A percentile compares a stretch with the other conserved stretches of the same genome.
phyloP scores from a whole-genome alignment of 2,329 filamentous ascomycete genomes.

The Endocalyx cinctus region DNA sequence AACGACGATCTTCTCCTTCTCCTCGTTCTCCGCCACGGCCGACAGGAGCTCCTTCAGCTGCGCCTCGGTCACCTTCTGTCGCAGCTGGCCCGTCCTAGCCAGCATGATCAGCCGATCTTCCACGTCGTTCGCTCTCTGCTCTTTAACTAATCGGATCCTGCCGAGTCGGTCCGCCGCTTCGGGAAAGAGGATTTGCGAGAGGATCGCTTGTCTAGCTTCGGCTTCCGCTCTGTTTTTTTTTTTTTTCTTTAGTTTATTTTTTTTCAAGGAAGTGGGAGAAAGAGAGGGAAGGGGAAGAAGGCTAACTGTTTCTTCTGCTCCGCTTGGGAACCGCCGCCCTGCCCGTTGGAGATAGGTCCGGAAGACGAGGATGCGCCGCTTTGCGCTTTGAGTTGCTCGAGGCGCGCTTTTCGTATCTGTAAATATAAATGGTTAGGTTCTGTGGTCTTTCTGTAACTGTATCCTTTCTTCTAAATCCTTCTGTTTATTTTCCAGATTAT shows the following conservation, averaged over 20 bases:
- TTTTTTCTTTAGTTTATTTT: no score
- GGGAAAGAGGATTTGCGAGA: constrained; percentile 90
- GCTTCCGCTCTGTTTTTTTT: no score
- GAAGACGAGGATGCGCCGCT: no score
- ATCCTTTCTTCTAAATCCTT: not conserved
- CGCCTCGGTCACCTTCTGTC: constrained; percentile 82
- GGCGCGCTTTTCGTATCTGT: constrained; percentile 85
- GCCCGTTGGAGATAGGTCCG: no score
- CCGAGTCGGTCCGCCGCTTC: constrained; percentile 89
- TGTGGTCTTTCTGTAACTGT: no score
- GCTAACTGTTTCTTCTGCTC: constrained; percentile 41
- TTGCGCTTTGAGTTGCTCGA: constrained; percentile 85
- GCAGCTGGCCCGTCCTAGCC: constrained; percentile 80
- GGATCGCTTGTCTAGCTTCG: constrained; percentile 71
- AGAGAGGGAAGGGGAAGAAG: not conserved
- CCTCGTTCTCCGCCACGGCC: constrained; percentile 74
- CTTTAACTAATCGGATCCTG: constrained; percentile 93
- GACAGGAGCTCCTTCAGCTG: constrained; percentile 90
- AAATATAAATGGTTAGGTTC: no score
- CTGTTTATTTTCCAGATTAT: not conserved
- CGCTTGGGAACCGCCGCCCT: no score
- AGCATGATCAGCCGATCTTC: constrained; percentile 93
- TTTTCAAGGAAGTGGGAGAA: no score
- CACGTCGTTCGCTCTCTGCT: constrained; percentile 80
- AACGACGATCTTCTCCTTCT: constrained; percentile 83